Percentiles rank a stretch among this genome's conserved stretches.
Evolutionary conservation across 345 rosid species (phyloP).

Genomic region (Salix dunnii): DNA sequence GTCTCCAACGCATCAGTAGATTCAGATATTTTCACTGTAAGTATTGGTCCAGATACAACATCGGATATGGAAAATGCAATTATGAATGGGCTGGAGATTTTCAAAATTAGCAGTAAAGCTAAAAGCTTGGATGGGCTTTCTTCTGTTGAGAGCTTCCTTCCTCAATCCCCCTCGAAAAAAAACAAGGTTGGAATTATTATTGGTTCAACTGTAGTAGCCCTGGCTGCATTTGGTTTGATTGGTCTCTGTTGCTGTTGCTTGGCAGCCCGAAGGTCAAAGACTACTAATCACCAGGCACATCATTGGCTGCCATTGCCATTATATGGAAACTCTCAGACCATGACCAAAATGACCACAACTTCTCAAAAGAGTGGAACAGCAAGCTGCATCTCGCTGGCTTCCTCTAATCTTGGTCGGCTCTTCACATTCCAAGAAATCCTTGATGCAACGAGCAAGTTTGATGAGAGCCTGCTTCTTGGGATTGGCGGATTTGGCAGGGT

Average conservation of each 20-base stretch:
- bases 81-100: constrained; percentile 83
- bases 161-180: constrained; percentile 42
- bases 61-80: constrained; percentile 61
- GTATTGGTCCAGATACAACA: constrained; percentile 75
- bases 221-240: constrained; percentile 36
- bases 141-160: constrained; percentile 56
- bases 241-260: constrained; percentile 64
- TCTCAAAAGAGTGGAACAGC: constrained; percentile 89
- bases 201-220: constrained; percentile 51
- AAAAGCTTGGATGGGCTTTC: constrained; percentile 67
- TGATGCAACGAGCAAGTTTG: constrained; percentile 89
- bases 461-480: constrained; percentile 82
- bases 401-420: constrained; percentile 74
- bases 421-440: constrained; percentile 88
- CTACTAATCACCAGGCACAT: constrained; percentile 53
- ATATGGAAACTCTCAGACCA: constrained; percentile 82
- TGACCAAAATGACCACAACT: constrained; percentile 71
- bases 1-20: constrained; percentile 62
- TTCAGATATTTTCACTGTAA: constrained; percentile 58
- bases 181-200: constrained; percentile 36
- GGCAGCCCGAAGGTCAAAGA: constrained; percentile 46
- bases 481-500: constrained; percentile 98
- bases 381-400: constrained; percentile 76
- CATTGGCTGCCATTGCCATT: constrained; percentile 87
- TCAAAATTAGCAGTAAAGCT: constrained; percentile 78